Conservation (phyloP, 2,329 filamentous ascomycete species). For the Talaromyces sp. region DNA sequence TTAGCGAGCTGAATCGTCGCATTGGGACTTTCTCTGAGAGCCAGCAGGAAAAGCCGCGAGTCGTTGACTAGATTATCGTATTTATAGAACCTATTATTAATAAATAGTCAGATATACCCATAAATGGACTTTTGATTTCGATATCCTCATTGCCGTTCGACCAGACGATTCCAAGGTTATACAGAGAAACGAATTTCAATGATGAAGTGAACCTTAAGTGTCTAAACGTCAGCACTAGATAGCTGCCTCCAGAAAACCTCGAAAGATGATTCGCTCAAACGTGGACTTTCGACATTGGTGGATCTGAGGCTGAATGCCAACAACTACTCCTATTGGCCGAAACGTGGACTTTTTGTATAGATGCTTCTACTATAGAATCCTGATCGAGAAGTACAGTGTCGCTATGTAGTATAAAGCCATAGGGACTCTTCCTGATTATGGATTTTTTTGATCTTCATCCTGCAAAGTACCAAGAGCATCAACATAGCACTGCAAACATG, state of each 20-base stretch:
- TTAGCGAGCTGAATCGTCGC: constrained; percentile 17
- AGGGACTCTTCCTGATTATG: background rate
- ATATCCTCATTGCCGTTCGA: background rate
- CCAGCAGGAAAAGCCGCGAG: background rate
- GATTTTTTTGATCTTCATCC: no score
- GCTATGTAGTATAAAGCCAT: background rate
- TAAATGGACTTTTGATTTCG: background rate
- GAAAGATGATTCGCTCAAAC: background rate
- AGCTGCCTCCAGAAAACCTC: background rate
- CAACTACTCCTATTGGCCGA: background rate
- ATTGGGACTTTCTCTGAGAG: constrained; percentile 14
- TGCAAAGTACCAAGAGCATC: background rate
- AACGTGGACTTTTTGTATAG: background rate
- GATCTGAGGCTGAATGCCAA: background rate
- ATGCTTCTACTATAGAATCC: background rate
- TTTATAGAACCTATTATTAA: background rate
- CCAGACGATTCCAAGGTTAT: no score
- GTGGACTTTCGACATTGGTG: background rate
- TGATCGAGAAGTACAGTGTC: background rate
- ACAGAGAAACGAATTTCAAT: no score
- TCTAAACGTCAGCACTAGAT: background rate
- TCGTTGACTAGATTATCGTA: background rate
- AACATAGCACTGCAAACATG: background rate
- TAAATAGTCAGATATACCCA: background rate
- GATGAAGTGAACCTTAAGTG: background rate